Evolutionary conservation across 2,329 filamentous ascomycete species (phyloP).

Genomic region (Coniosporium tulheliwenetii): DNA sequence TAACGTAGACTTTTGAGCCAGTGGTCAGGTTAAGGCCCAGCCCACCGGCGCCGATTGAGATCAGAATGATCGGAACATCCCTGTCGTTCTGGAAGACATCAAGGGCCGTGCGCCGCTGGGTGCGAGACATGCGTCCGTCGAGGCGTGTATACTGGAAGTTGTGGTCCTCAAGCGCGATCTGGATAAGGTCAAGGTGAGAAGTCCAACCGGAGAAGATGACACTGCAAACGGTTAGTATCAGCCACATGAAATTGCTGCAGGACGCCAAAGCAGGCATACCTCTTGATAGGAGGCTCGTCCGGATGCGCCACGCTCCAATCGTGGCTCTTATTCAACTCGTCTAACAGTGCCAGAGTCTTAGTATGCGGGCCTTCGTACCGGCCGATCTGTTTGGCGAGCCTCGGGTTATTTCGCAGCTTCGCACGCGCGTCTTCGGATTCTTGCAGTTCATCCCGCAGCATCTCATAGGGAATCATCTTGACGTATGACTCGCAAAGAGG

Average conservation of each 20-base stretch:
- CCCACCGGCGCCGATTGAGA: conserved; percentile 84
- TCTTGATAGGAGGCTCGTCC: conserved; percentile 65
- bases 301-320: conserved; percentile 45
- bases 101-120: conserved; percentile 59
- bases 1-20: conserved; percentile 79
- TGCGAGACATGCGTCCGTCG: conserved; percentile 75
- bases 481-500: conserved; percentile 52
- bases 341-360: conserved; percentile 70
- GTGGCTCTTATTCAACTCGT: conserved; percentile 53
- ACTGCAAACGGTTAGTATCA: conserved; percentile 18
- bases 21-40: conserved; percentile 81
- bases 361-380: conserved; percentile 77
- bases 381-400: conserved; percentile 43
- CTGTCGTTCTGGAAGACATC: conserved; percentile 60
- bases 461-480: conserved; percentile 47
- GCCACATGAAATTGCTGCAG: not conserved
- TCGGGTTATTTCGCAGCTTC: conserved; percentile 35
- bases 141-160: conserved; percentile 63
- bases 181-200: conserved; percentile 80
- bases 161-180: conserved; percentile 56
- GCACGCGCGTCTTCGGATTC: conserved; percentile 38
- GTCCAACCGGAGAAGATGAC: conserved; percentile 98
- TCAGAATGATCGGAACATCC: conserved; percentile 62
- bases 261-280: conserved; percentile 10
- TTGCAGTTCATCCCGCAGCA: conserved; percentile 43